Conservation (phyloP, 495 filamentous ascomycete genomes). For the Rhypophila decipiens region DNA sequence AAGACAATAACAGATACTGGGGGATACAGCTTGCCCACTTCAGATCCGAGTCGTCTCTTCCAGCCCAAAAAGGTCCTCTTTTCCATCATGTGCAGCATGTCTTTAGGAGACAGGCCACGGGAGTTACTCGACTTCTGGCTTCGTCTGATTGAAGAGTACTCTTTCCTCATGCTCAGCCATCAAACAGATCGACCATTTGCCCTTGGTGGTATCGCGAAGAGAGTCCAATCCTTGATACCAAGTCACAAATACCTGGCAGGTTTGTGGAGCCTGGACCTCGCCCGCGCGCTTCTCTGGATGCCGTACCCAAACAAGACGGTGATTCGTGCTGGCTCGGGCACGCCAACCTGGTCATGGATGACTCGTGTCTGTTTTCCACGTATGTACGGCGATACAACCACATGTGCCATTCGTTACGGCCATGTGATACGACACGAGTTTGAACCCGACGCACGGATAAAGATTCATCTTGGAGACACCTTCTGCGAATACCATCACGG, state of each 20-base stretch:
- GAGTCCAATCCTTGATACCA: background rate
- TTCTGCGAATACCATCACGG: constrained; percentile 9
- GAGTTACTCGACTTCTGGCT: constrained; percentile 13
- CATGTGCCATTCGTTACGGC: constrained; percentile 1
- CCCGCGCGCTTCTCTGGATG: constrained; percentile 11
- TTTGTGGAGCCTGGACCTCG: constrained; percentile 6
- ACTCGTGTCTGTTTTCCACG: constrained; percentile 1
- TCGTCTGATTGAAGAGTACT: constrained; percentile 16
- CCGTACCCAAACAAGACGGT: constrained; percentile 9
- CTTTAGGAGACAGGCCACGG: background rate
- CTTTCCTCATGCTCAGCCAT: constrained; percentile 7
- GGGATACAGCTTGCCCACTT: background rate
- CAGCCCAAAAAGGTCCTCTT: constrained; percentile 13
- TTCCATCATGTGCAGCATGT: constrained; percentile 1
- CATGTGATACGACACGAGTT: constrained; percentile 8
- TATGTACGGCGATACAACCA: background rate
- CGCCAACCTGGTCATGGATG: constrained; percentile 14
- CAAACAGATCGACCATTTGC: constrained; percentile 13
- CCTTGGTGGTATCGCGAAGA: constrained; percentile 10
- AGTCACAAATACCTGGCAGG: constrained; percentile 7
- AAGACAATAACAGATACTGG: background rate
- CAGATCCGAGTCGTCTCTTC: background rate
- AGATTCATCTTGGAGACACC: constrained; percentile 3
- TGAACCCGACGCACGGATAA: background rate
- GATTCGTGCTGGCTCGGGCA: background rate